Percentiles rank a stretch among this genome's conserved stretches.
Conservation (phyloP, 768 basidiomycete species). For the Dioszegia crocea region DNA sequence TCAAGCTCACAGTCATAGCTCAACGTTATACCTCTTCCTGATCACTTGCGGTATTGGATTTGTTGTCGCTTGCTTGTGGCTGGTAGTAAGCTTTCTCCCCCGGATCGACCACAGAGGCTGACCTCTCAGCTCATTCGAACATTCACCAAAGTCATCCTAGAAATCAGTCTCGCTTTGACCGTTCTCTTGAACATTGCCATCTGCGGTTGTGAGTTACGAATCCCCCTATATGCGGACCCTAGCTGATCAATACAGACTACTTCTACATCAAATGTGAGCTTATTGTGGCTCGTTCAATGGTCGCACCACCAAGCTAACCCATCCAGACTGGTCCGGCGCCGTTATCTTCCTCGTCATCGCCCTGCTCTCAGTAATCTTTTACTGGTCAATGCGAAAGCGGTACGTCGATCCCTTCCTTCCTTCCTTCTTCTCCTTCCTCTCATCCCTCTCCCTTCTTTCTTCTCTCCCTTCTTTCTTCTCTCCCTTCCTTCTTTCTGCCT, state of each 20-base stretch:
- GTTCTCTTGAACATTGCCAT: slow-evolving; percentile 58
- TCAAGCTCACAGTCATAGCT: slow-evolving; percentile 52
- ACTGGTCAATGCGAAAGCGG: slow-evolving; percentile 57
- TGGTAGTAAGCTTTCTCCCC: slow-evolving; percentile 56
- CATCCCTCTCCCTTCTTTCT: background rate
- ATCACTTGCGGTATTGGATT: slow-evolving; percentile 67
- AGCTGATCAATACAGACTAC: slow-evolving; percentile 28
- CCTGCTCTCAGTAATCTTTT: slow-evolving; percentile 66
- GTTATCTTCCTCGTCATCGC: slow-evolving; percentile 81
- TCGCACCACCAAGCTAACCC: background rate
- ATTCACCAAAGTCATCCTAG: slow-evolving; percentile 73
- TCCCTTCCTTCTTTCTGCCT: no score
- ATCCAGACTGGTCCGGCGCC: slow-evolving; percentile 61
- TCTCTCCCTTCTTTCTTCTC: no score
- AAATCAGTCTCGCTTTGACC: slow-evolving; percentile 40
- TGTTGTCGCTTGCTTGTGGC: slow-evolving; percentile 62
- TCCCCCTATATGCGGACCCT: background rate
- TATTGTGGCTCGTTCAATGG: background rate
- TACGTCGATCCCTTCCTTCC: no score
- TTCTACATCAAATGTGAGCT: slow-evolving; percentile 44
- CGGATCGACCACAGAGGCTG: no score
- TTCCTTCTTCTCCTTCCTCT: background rate
- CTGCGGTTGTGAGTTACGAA: slow-evolving; percentile 59
- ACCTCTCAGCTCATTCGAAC: slow-evolving; percentile 57
- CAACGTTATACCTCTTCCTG: slow-evolving; percentile 71